phyloP scores from a whole-genome alignment of 2,329 filamentous ascomycete genomes.

The Myriosclerotinia duriaeana region DNA sequence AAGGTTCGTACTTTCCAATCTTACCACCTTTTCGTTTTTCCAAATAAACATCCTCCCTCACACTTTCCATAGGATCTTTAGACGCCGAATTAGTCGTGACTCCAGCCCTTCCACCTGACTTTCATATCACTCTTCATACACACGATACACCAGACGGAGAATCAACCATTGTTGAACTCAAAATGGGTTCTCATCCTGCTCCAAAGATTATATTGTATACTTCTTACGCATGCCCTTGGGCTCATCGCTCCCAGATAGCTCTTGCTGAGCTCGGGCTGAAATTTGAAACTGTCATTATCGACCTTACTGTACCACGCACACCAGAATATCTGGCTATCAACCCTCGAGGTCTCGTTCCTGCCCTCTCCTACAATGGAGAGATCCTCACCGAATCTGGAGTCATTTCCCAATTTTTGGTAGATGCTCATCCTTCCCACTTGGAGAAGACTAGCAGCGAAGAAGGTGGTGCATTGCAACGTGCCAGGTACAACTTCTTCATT shows the following conservation, averaged over 20 bases:
- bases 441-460: conserved; percentile 54
- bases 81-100: conserved; percentile 25
- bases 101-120: conserved; percentile 21
- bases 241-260: conserved; percentile 73
- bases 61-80: conserved; percentile 21
- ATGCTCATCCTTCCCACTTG: conserved; percentile 67
- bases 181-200: conserved; percentile 24
- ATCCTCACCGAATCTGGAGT: conserved; percentile 73
- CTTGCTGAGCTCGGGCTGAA: conserved; percentile 64
- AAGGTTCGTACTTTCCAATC: conserved; percentile 15
- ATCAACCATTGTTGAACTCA: conserved; percentile 23
- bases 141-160: conserved; percentile 22
- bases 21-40: neutral
- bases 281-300: conserved; percentile 71
- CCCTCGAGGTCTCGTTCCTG: conserved; percentile 74
- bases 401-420: conserved; percentile 69
- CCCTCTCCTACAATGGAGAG: conserved; percentile 63
- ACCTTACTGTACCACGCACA: conserved; percentile 66
- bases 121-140: conserved; percentile 21
- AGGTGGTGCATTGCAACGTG: conserved; percentile 60
- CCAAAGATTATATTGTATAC: conserved; percentile 30
- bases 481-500: conserved; percentile 68
- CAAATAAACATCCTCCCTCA: conserved; percentile 5
- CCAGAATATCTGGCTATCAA: conserved; percentile 75
- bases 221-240: conserved; percentile 61